A percentile compares a stretch with the other conserved stretches of the same genome.
phyloP scores from a whole-genome alignment of 768 basidiomycete genomes.

The Coprinopsis sp. region DNA sequence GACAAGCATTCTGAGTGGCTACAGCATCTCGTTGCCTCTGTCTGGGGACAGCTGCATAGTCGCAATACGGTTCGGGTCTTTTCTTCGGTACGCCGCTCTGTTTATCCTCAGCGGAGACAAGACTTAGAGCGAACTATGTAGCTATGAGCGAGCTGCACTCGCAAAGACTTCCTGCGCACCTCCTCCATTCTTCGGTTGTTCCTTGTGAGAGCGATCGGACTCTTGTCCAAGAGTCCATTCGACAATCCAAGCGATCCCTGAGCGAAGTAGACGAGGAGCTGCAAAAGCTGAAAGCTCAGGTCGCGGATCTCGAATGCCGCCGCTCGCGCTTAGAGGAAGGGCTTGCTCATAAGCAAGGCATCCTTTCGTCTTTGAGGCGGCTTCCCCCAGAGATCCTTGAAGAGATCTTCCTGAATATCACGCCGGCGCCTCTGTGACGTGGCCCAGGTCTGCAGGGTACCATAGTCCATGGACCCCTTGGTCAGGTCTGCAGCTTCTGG shows the following conservation, averaged over 20 bases:
- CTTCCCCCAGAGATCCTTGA: constrained; percentile 21
- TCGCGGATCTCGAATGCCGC: constrained; percentile 11
- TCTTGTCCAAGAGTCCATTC: constrained; percentile 9
- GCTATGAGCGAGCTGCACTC: no score
- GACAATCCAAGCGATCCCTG: constrained; percentile 7
- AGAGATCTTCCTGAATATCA: constrained; percentile 21
- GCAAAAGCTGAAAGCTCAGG: constrained; percentile 4
- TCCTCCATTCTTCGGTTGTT: constrained; percentile 16
- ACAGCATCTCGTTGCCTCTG: no score
- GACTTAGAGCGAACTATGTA: no score
- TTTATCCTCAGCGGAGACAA: no score
- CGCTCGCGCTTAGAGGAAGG: constrained; percentile 9
- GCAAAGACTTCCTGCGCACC: constrained; percentile 1
- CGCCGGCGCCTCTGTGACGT: constrained; percentile 11
- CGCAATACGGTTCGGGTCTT: no score
- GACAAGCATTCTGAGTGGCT: no score
- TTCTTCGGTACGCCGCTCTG: no score
- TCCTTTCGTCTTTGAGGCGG: constrained; percentile 18
- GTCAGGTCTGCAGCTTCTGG: constrained; percentile 25
- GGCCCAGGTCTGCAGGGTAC: no score
- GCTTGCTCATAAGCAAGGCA: constrained; percentile 11
- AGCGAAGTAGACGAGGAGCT: constrained; percentile 14
- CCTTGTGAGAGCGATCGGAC: constrained; percentile 14
- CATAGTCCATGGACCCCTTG: constrained; percentile 22
- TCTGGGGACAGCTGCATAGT: no score